Evolutionary conservation across 257 asterid species (phyloP).

Genomic region (Fraxinus pennsylvanica): DNA sequence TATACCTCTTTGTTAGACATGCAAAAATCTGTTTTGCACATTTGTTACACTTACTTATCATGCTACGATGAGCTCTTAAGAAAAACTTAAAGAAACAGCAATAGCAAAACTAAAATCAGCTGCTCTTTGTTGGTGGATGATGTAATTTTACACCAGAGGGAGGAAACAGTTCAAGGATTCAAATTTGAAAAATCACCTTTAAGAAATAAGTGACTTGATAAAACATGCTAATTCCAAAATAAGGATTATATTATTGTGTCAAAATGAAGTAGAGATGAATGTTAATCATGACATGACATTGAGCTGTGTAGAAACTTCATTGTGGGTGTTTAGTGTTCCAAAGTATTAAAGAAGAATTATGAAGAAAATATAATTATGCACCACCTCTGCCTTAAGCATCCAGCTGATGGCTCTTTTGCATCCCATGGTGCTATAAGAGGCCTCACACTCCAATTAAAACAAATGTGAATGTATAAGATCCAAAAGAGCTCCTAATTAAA

Average conservation of each 20-base stretch:
- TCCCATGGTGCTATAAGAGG: background rate
- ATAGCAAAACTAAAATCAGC: background rate
- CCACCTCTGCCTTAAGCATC: background rate
- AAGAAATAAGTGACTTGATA: background rate
- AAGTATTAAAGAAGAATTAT: slow-evolving; percentile 2
- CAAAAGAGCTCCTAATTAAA: background rate
- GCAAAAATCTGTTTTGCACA: slow-evolving; percentile 1
- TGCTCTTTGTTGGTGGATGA: background rate
- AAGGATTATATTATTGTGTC: slow-evolving; percentile 1
- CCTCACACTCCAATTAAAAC: background rate
- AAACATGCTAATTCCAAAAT: background rate
- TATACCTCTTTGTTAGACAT: slow-evolving; percentile 15
- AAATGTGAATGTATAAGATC: slow-evolving; percentile 3
- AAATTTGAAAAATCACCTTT: background rate
- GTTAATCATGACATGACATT: background rate
- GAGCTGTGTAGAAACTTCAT: background rate
- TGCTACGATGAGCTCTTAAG: slow-evolving; percentile 12
- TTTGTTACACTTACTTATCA: background rate
- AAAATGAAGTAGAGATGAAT: background rate
- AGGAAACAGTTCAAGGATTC: background rate
- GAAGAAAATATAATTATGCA: background rate
- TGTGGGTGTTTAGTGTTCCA: background rate
- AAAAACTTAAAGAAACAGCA: background rate
- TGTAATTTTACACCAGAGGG: background rate
- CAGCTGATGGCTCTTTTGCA: slow-evolving; percentile 1